Evolutionary conservation across 768 basidiomycete genomes (phyloP).

Genomic region (Trametes cinnabarina): DNA sequence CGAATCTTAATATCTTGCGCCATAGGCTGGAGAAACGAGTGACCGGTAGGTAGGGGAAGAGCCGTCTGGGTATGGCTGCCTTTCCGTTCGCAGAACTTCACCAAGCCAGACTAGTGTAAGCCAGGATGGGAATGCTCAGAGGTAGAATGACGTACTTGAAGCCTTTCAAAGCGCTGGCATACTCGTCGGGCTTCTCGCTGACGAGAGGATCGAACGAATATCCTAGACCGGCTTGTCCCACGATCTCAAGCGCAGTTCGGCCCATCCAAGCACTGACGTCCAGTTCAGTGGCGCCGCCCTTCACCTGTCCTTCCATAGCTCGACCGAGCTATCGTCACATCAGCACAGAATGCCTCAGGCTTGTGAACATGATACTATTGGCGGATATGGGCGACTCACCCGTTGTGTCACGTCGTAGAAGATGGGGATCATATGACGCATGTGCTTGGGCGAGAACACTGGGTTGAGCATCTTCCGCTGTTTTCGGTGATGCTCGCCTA

Average conservation of each 20-base stretch:
- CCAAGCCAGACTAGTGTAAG: slow-evolving; percentile 23
- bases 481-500: slow-evolving; percentile 18
- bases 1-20: slow-evolving; percentile 30
- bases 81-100: background rate
- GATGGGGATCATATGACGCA: slow-evolving; percentile 20
- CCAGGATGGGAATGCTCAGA: background rate
- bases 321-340: slow-evolving; percentile 12
- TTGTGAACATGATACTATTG: too few relatives aligned
- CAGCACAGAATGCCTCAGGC: too few relatives aligned
- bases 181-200: slow-evolving; percentile 14
- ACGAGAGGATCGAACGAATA: slow-evolving; percentile 26
- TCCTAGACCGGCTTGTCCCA: slow-evolving; percentile 27
- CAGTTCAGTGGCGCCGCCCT: background rate
- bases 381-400: too few relatives aligned
- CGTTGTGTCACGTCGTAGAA: slow-evolving; percentile 10
- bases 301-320: background rate
- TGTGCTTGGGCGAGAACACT: slow-evolving; percentile 16
- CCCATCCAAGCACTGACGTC: slow-evolving; percentile 22
- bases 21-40: slow-evolving; percentile 28
- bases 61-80: slow-evolving; percentile 22
- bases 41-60: slow-evolving; percentile 2
- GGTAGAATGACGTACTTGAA: slow-evolving; percentile 18
- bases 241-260: slow-evolving; percentile 24
- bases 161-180: slow-evolving; percentile 23
- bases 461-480: slow-evolving; percentile 24